Percentiles rank a stretch among this genome's conserved stretches.
phyloP scores from a whole-genome alignment of 495 filamentous ascomycete species.

The Aspergillus steynii region DNA sequence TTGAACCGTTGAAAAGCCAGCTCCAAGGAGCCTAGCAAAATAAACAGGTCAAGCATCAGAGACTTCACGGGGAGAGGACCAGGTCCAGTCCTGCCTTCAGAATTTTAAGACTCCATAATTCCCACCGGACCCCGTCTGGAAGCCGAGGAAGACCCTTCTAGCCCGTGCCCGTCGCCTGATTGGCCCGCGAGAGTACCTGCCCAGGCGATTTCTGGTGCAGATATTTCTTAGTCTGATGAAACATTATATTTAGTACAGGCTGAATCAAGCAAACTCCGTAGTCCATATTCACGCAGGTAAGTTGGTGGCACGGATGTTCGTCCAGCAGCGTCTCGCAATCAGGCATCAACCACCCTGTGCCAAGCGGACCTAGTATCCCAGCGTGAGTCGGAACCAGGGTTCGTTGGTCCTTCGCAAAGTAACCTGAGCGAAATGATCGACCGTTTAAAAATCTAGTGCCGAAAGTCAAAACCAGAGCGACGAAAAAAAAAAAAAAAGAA shows the following conservation, averaged over 20 bases:
- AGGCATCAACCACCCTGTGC: neutral
- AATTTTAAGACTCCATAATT: neutral
- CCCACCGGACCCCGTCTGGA: too few relatives aligned
- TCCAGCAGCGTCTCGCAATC: too few relatives aligned
- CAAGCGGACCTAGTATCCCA: neutral
- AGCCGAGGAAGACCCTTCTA: too few relatives aligned
- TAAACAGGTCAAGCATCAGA: neutral
- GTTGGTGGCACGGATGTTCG: too few relatives aligned
- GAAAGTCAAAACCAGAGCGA: constrained; percentile 5
- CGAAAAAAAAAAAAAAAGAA: constrained; percentile 1
- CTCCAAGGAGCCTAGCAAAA: neutral
- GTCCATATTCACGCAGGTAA: too few relatives aligned
- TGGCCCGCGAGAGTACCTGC: too few relatives aligned
- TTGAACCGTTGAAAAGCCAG: neutral
- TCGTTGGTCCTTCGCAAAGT: constrained; percentile 9
- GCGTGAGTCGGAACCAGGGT: constrained; percentile 13
- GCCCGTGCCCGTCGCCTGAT: too few relatives aligned
- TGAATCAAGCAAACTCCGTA: neutral
- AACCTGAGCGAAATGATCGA: constrained; percentile 16
- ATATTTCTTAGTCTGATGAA: neutral
- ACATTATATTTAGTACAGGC: neutral
- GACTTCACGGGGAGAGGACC: neutral
- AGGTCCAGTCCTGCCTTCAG: neutral
- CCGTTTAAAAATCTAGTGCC: constrained; percentile 14
- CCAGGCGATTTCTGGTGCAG: too few relatives aligned